A percentile compares a stretch with the other conserved stretches of the same genome.
Evolutionary conservation across 2,329 filamentous ascomycete genomes (phyloP).

Genomic region (Pseudonectria buxi): DNA sequence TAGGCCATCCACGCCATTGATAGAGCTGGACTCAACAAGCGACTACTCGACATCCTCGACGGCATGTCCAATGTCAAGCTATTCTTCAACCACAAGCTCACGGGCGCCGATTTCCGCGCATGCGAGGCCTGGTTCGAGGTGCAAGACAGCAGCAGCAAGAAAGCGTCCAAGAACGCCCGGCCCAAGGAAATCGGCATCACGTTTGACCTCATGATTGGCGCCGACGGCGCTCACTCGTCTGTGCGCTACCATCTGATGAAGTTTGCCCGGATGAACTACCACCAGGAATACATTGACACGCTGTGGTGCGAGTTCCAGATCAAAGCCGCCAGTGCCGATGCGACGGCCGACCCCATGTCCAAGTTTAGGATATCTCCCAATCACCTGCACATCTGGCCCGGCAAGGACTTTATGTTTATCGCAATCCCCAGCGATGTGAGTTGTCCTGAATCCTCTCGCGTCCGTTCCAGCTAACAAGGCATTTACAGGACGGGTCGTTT

Average conservation of each 20-base stretch:
- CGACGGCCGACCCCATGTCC: slow-evolving; percentile 26
- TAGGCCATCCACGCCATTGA: slow-evolving; percentile 84
- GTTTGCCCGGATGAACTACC: slow-evolving; percentile 80
- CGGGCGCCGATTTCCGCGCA: slow-evolving; percentile 74
- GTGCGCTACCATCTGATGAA: slow-evolving; percentile 95
- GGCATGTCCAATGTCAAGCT: slow-evolving; percentile 82
- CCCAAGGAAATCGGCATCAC: slow-evolving; percentile 67
- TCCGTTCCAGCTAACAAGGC: slow-evolving; percentile 10
- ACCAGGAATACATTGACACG: slow-evolving; percentile 92
- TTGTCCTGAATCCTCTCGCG: background rate
- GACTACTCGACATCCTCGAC: slow-evolving; percentile 76
- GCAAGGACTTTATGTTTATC: slow-evolving; percentile 94
- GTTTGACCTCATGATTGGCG: slow-evolving; percentile 93
- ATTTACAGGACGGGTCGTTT: slow-evolving; percentile 72
- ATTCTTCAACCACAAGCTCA: slow-evolving; percentile 90
- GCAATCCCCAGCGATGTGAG: slow-evolving; percentile 70
- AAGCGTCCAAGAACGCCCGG: slow-evolving; percentile 33
- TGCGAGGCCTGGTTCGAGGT: slow-evolving; percentile 84
- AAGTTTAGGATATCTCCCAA: slow-evolving; percentile 80
- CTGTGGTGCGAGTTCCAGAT: slow-evolving; percentile 97
- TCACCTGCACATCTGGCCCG: slow-evolving; percentile 96
- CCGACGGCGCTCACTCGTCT: slow-evolving; percentile 90
- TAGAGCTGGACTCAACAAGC: slow-evolving; percentile 73
- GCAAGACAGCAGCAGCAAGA: slow-evolving; percentile 30
- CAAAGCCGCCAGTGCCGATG: slow-evolving; percentile 37